A percentile compares a stretch with the other conserved stretches of the same genome.
These are phyloP conservation scores for Aspergillus puulaauensis DNA, from an alignment of 2,329 filamentous ascomycete genomes.

Conservation along the genomic window DNA sequence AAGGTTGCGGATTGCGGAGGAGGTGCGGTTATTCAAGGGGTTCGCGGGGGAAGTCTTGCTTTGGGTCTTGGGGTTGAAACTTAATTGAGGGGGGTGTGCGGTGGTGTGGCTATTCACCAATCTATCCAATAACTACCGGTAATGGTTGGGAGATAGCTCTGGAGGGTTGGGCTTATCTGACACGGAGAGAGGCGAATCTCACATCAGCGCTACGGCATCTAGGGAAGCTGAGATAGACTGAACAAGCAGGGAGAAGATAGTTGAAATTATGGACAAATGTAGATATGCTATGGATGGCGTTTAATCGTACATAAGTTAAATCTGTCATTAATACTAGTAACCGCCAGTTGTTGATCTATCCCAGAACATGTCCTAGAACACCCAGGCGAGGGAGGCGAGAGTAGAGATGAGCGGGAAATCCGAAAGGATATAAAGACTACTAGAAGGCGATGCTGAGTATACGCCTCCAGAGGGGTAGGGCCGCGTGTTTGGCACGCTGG, in stretches of 20 bases:
- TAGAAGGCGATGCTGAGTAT: slow-evolving; percentile 12
- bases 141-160: no score
- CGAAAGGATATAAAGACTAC: not conserved
- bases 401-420: not conserved
- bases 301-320: not conserved
- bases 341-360: not conserved
- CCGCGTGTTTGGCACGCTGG: slow-evolving; percentile 10
- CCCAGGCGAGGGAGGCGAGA: not conserved
- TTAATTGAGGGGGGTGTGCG: no score
- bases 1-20: no score
- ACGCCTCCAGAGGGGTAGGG: slow-evolving; percentile 13
- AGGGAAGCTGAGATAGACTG: no score
- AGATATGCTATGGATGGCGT: not conserved
- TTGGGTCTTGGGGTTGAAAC: no score
- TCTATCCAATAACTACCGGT: no score
- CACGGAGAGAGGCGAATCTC: no score
- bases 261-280: not conserved
- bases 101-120: no score
- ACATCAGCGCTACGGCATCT: no score
- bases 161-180: no score
- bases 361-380: not conserved
- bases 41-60: no score
- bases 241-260: not conserved
- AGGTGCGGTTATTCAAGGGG: no score
- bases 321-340: not conserved